These are phyloP conservation scores for Monosporozyma aquatica DNA, from an alignment of 805 yeast species.

Conservation along the genomic window DNA sequence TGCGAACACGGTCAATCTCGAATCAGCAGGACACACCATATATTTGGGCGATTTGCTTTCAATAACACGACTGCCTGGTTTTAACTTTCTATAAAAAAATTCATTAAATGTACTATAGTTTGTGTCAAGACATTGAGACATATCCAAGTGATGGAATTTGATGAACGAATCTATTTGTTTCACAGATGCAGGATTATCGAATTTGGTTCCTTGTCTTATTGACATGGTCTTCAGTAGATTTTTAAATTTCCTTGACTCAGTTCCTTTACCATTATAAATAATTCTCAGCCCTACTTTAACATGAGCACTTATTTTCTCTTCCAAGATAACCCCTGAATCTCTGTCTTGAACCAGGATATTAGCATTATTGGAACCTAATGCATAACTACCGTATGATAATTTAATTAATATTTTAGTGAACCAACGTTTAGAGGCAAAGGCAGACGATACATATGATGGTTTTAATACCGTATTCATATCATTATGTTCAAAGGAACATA, in stretches of 20 bases:
- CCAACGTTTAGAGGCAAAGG: slow-evolving; percentile 83
- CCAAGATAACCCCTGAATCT: slow-evolving; percentile 76
- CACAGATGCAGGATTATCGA: slow-evolving; percentile 61
- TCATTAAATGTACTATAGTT: slow-evolving; percentile 71
- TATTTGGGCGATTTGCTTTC: slow-evolving; percentile 48
- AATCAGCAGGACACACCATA: slow-evolving; percentile 77
- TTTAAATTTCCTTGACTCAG: slow-evolving; percentile 49
- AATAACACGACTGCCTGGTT: slow-evolving; percentile 58
- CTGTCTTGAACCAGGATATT: slow-evolving; percentile 92
- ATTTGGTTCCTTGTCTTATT: slow-evolving; percentile 74
- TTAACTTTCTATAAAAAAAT: slow-evolving; percentile 73
- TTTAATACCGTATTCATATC: slow-evolving; percentile 42
- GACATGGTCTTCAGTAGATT: slow-evolving; percentile 56
- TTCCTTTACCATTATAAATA: slow-evolving; percentile 65
- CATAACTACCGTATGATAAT: slow-evolving; percentile 79
- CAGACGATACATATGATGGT: slow-evolving; percentile 66
- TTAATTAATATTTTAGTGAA: slow-evolving; percentile 73
- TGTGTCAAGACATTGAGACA: slow-evolving; percentile 55
- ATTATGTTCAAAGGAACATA: slow-evolving; percentile 70
- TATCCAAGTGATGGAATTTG: slow-evolving; percentile 70
- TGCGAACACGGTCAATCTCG: slow-evolving; percentile 66
- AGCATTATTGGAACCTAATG: slow-evolving; percentile 83
- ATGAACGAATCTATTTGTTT: slow-evolving; percentile 67
- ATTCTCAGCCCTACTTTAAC: slow-evolving; percentile 82
- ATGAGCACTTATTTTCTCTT: slow-evolving; percentile 85